A percentile compares a stretch with the other conserved stretches of the same genome.
phyloP scores from a whole-genome alignment of 257 asterid genomes.

The Solanum habrochaites region DNA sequence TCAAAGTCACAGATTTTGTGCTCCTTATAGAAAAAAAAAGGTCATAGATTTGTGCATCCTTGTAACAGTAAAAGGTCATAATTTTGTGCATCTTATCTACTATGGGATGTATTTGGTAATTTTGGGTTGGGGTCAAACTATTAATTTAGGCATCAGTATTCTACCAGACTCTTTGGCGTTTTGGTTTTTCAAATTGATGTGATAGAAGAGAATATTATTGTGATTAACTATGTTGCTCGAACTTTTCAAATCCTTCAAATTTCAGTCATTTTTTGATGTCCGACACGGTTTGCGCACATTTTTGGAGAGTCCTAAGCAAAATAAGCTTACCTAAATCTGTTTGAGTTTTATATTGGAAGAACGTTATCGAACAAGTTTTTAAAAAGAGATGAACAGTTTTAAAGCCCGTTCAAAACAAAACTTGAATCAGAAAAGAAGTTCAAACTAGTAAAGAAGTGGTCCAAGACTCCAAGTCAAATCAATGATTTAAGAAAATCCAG shows the following conservation, averaged over 20 bases:
- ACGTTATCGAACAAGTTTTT: background rate
- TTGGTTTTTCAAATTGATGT: background rate
- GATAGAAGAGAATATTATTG: background rate
- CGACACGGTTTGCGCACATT: background rate
- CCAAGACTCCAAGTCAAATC: background rate
- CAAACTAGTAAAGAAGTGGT: background rate
- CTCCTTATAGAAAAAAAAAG: background rate
- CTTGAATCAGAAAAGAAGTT: background rate
- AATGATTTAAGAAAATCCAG: background rate
- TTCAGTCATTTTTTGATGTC: background rate
- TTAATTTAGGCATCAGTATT: background rate
- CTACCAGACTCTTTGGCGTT: background rate
- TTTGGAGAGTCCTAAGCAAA: background rate
- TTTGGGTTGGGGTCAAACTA: background rate
- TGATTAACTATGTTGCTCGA: background rate
- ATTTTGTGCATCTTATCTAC: background rate
- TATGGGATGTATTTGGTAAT: background rate
- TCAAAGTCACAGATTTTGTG: background rate
- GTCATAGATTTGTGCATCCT: background rate
- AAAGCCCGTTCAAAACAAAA: background rate
- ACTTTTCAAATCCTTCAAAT: background rate
- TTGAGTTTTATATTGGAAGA: background rate
- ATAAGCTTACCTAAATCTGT: background rate
- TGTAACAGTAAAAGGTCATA: background rate
- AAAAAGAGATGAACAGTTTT: background rate